phyloP scores from a whole-genome alignment of 2,329 filamentous ascomycete species.

The Trichoderma polysporum region DNA sequence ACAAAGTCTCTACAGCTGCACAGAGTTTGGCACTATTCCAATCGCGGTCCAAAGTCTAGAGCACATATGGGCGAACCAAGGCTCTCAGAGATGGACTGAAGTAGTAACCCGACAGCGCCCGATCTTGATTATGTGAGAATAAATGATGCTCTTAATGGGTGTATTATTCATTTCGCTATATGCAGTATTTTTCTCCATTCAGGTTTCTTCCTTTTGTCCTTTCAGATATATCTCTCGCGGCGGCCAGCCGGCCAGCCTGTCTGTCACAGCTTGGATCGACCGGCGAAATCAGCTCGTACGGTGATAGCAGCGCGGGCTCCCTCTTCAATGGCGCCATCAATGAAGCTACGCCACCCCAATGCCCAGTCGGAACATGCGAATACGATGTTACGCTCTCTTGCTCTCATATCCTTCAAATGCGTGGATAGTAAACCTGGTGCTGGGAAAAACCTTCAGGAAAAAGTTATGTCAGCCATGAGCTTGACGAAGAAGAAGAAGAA shows the following conservation, averaged over 20 bases:
- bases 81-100: slow-evolving; percentile 13
- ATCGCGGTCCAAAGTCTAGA: slow-evolving; percentile 11
- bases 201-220: not conserved
- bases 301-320: slow-evolving; percentile 10
- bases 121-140: slow-evolving; percentile 7
- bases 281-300: not conserved
- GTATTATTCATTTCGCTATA: not conserved
- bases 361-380: slow-evolving; percentile 16
- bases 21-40: slow-evolving; percentile 12
- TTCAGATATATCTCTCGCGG: not conserved
- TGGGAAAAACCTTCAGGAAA: not conserved
- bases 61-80: slow-evolving; percentile 9
- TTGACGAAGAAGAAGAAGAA: not conserved
- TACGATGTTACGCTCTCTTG: slow-evolving; percentile 2
- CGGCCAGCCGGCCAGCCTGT: not conserved
- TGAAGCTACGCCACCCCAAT: slow-evolving; percentile 13
- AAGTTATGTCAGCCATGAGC: not conserved
- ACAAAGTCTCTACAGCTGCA: slow-evolving; percentile 15
- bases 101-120: slow-evolving; percentile 13
- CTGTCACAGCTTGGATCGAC: not conserved
- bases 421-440: slow-evolving; percentile 8
- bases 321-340: slow-evolving; percentile 15
- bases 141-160: not conserved
- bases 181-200: not conserved
- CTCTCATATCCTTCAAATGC: slow-evolving; percentile 13